These are phyloP conservation scores for Lactarius sanguifluus DNA, from an alignment of 768 basidiomycete genomes.

Conservation along the genomic window DNA sequence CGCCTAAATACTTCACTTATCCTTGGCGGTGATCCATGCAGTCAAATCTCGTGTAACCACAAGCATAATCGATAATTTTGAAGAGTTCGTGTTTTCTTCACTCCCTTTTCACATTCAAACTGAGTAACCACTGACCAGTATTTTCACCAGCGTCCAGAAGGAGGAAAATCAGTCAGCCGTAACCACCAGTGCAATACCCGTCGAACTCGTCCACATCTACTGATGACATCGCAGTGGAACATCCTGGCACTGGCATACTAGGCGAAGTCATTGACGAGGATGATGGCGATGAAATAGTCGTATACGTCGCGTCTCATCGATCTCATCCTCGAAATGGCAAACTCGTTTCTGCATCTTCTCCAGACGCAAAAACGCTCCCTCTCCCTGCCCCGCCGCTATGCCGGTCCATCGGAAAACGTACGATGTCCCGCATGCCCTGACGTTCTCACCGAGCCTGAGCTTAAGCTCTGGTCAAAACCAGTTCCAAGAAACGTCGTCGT, in stretches of 20 bases:
- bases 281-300: constrained; percentile 71
- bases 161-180: too few relatives aligned
- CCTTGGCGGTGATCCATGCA: too few relatives aligned
- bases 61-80: too few relatives aligned
- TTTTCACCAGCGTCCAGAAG: too few relatives aligned
- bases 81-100: too few relatives aligned
- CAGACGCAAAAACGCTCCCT: neutral
- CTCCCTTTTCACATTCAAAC: too few relatives aligned
- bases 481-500: neutral
- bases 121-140: too few relatives aligned
- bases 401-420: constrained; percentile 46
- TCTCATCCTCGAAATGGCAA: constrained; percentile 56
- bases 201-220: neutral
- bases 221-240: constrained; percentile 16
- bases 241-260: constrained; percentile 14
- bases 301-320: constrained; percentile 76
- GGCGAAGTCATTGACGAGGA: constrained; percentile 36
- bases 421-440: neutral
- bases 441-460: neutral
- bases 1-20: too few relatives aligned
- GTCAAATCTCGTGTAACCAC: too few relatives aligned
- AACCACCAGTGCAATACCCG: too few relatives aligned
- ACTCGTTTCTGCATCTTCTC: neutral
- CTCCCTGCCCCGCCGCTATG: constrained; percentile 47
- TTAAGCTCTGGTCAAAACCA: neutral